These are phyloP conservation scores for Styphnolobium japonicum DNA, from an alignment of 306 rosid species.

Conservation along the genomic window DNA sequence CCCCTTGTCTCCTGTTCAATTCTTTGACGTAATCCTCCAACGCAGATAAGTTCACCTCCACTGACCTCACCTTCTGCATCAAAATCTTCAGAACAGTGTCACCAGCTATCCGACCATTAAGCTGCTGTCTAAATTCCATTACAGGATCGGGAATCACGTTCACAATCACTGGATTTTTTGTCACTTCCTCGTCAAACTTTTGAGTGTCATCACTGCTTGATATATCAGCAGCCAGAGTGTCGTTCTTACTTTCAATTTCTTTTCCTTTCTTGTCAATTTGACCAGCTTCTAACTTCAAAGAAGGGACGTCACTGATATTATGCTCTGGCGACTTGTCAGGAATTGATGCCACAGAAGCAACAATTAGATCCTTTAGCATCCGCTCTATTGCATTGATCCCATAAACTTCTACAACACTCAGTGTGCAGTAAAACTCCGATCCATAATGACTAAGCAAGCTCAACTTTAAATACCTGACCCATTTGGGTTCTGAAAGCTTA, in stretches of 20 bases:
- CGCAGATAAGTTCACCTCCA: slow-evolving; percentile 68
- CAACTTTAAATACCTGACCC: slow-evolving; percentile 81
- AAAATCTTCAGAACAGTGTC: slow-evolving; percentile 89
- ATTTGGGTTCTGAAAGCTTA: slow-evolving; percentile 64
- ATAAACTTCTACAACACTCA: slow-evolving; percentile 79
- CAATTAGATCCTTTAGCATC: slow-evolving; percentile 90
- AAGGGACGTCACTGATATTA: slow-evolving; percentile 51
- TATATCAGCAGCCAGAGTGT: slow-evolving; percentile 28
- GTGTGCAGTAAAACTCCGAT: slow-evolving; percentile 88
- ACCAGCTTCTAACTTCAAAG: slow-evolving; percentile 52
- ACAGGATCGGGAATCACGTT: slow-evolving; percentile 65
- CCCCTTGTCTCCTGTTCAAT: slow-evolving; percentile 52
- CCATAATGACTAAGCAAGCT: slow-evolving; percentile 77
- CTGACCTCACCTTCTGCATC: slow-evolving; percentile 84
- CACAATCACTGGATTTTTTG: slow-evolving; percentile 28
- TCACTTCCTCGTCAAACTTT: slow-evolving; percentile 31
- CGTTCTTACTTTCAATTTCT: slow-evolving; percentile 37
- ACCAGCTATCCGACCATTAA: slow-evolving; percentile 75
- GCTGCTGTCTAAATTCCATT: slow-evolving; percentile 59
- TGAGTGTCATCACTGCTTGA: slow-evolving; percentile 38
- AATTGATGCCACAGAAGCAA: slow-evolving; percentile 51
- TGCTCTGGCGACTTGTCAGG: slow-evolving; percentile 43
- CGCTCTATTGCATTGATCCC: slow-evolving; percentile 83
- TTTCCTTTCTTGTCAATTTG: slow-evolving; percentile 41
- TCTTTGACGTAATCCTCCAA: slow-evolving; percentile 72